phyloP scores from a whole-genome alignment of 2,329 filamentous ascomycete genomes.

The Gnomoniopsis sp. region DNA sequence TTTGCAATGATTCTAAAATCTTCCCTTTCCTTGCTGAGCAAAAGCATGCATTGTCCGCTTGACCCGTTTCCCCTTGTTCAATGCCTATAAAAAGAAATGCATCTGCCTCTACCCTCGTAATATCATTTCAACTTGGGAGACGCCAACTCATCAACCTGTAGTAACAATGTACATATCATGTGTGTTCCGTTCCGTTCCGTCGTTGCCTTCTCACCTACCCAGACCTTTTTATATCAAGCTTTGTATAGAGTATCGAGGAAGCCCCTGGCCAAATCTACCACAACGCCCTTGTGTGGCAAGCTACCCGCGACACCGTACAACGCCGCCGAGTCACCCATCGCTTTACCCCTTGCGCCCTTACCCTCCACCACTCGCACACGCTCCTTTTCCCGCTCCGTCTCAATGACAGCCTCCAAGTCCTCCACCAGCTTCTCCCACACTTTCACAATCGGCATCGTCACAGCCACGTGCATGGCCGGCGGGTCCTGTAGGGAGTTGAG shows the following conservation, averaged over 20 bases:
- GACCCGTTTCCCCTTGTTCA: no score
- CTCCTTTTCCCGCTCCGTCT: slow-evolving; percentile 78
- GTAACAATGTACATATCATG: no score
- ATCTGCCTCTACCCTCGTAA: no score
- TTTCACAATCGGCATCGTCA: slow-evolving; percentile 80
- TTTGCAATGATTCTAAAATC: no score
- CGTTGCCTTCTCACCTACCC: no score
- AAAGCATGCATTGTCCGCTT: no score
- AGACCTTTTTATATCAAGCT: no score
- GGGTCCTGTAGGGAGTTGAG: slow-evolving; percentile 91
- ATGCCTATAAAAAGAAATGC: no score
- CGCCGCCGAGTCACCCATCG: slow-evolving; percentile 76
- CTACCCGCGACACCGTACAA: slow-evolving; percentile 94
- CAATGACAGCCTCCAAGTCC: slow-evolving; percentile 66
- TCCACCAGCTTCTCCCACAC: slow-evolving; percentile 75
- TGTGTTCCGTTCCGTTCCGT: no score
- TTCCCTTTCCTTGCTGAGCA: no score
- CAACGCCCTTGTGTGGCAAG: slow-evolving; percentile 91
- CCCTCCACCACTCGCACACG: slow-evolving; percentile 68
- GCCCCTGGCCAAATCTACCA: slow-evolving; percentile 82
- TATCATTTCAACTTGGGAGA: no score
- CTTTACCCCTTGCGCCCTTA: slow-evolving; percentile 61
- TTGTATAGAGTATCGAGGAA: slow-evolving; percentile 95
- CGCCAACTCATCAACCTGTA: no score
- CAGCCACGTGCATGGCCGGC: slow-evolving; percentile 88